Evolutionary conservation across 2,329 filamentous ascomycete species (phyloP), one percentile per base, ranked within the genome.

Genomic region (Trichoderma arundinaceum): DNA sequence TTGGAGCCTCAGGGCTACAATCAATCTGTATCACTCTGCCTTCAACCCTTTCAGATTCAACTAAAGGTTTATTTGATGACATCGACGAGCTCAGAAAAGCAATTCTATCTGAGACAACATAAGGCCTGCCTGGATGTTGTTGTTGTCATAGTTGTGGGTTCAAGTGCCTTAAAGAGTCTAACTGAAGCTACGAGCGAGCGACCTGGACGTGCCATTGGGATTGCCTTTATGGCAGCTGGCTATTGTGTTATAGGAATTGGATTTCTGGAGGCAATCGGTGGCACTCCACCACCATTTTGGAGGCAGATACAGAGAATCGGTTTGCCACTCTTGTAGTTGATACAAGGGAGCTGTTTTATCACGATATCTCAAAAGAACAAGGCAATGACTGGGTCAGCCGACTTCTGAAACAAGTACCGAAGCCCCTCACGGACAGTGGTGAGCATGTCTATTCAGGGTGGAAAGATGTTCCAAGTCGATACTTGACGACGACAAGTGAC

Each of bases 401-500:
- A 65, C 79, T 85, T 5, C 74, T 70, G 0, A 69, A 68, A 0
- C 81, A 84, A 19, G 77, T 76, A 3, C 70, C 82, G 7, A 81
- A 80, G 54, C 70, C 81, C 0, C 69, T 84, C n/a, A 78, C 77
- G 4, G 79, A 82, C 41, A 82, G 80, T 0, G 77, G 77, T 0
- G 80, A 84, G 65, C 64, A 75, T 53, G 67, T 74, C 0, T 83
- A 84, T 66, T 73, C 78, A 0, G 83, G 81, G 0, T 85, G 82
- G 82, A 70, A 70, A 66, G 81, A 84, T 46, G 79, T 83, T 44
- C 81, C 81, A 0, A 68, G 71, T 1, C 84, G 81, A 81, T 83
- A 80, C 68, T 69, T 85, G 2, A 77, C 75, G 0, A 82, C 81
- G 0, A 68, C 69, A 0, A 74, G 82, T 64, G 82, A 85, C 67